Percentiles rank a stretch among this genome's conserved stretches.
These are phyloP conservation scores for Cutaneotrichosporon mucoides DNA, from an alignment of 1,284 basidiomycete genomes.

Conservation along the genomic window DNA sequence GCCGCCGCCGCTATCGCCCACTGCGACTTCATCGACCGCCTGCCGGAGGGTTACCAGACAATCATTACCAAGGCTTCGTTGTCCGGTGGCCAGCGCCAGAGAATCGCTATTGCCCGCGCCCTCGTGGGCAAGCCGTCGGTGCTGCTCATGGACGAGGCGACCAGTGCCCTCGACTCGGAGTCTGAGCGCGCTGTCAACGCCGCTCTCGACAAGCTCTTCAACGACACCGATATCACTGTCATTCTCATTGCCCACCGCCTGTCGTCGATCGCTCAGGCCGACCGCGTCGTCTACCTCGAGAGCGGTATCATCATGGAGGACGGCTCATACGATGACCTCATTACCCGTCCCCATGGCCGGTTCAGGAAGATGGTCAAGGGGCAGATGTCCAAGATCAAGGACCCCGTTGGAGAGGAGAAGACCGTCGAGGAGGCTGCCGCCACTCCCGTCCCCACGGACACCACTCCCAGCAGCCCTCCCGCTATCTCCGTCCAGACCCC, in stretches of 20 bases:
- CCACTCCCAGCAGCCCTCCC: background rate
- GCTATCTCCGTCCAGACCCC: conserved; percentile 16
- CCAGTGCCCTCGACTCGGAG: conserved; percentile 41
- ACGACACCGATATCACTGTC: conserved; percentile 51
- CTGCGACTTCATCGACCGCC: conserved; percentile 45
- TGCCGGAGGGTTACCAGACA: conserved; percentile 46
- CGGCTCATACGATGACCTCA: conserved; percentile 51
- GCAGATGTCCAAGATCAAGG: conserved; percentile 43
- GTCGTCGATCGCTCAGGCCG: conserved; percentile 52
- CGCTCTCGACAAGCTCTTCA: conserved; percentile 50
- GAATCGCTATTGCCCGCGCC: conserved; percentile 53
- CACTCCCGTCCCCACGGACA: background rate
- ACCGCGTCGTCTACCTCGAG: conserved; percentile 52
- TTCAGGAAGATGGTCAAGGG: conserved; percentile 48
- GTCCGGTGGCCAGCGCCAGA: conserved; percentile 52
- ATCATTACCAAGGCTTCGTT: conserved; percentile 47
- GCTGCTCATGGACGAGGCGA: conserved; percentile 50
- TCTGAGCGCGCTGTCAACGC: conserved; percentile 48
- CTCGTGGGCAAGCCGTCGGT: conserved; percentile 52
- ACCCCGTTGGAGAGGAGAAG: conserved; percentile 23
- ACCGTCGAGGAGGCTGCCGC: background rate
- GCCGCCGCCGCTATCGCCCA: conserved; percentile 41
- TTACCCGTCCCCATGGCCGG: conserved; percentile 36
- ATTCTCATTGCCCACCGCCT: conserved; percentile 54
- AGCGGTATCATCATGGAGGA: conserved; percentile 52